These are phyloP conservation scores for Lathyrus tuberosus DNA, from an alignment of 306 rosid genomes.

Conservation along the genomic window DNA sequence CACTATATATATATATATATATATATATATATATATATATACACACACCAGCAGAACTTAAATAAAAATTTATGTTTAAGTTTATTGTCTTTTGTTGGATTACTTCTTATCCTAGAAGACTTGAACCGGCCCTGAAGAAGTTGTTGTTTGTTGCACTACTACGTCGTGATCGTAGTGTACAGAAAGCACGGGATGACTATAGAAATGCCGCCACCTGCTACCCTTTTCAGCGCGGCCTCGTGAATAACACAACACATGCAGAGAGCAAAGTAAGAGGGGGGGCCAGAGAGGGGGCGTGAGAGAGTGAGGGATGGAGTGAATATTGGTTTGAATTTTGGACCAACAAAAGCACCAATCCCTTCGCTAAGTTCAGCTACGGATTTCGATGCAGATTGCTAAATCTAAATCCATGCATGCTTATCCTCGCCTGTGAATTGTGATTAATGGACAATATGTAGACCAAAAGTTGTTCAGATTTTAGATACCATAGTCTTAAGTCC, in stretches of 20 bases:
- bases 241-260: constrained; percentile 22
- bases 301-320: not conserved
- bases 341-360: constrained; percentile 45
- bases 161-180: not conserved
- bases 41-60: no score
- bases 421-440: not conserved
- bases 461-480: not conserved
- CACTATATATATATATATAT: no score
- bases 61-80: no score
- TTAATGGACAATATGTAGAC: not conserved
- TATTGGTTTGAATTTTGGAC: not conserved
- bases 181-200: not conserved
- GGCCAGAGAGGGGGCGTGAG: not conserved
- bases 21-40: no score
- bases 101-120: no score
- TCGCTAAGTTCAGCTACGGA: constrained; percentile 37
- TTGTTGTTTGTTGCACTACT: no score
- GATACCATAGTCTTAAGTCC: not conserved
- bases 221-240: constrained; percentile 40
- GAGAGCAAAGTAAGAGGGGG: not conserved
- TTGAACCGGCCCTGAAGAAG: no score
- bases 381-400: constrained; percentile 50
- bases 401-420: constrained; percentile 38
- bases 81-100: no score
- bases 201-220: constrained; percentile 43